These are phyloP conservation scores for Macrolepiota dolichaula DNA, from an alignment of 768 basidiomycete genomes.

Conservation along the genomic window DNA sequence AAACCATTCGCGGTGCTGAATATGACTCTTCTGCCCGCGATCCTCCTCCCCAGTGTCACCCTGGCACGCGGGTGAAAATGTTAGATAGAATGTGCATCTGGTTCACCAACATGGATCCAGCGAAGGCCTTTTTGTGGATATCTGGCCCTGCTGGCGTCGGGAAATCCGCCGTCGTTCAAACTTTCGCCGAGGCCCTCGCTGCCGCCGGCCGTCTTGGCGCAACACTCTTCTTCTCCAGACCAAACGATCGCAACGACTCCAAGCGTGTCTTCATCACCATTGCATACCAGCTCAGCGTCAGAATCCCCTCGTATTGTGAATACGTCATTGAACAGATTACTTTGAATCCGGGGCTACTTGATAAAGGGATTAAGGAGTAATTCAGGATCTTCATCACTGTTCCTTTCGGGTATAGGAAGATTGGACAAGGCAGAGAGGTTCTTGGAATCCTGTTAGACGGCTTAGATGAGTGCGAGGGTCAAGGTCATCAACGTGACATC, in stretches of 20 bases:
- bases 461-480: too few relatives aligned
- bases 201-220: too few relatives aligned
- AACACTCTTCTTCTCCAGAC: too few relatives aligned
- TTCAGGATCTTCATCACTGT: not conserved
- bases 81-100: not conserved
- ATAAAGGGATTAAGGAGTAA: not conserved
- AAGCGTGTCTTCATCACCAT: constrained; percentile 1
- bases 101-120: not conserved
- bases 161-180: too few relatives aligned
- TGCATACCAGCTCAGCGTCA: not conserved
- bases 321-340: too few relatives aligned
- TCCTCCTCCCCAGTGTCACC: too few relatives aligned
- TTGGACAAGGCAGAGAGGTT: not conserved
- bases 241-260: too few relatives aligned
- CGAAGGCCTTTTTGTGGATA: constrained; percentile 3
- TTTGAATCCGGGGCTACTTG: not conserved
- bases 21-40: too few relatives aligned
- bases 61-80: too few relatives aligned
- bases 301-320: not conserved
- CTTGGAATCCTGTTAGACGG: not conserved
- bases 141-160: constrained; percentile 7
- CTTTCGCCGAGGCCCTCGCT: too few relatives aligned
- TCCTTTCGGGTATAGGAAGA: not conserved
- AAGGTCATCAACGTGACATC: not conserved
- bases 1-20: too few relatives aligned